Evolutionary conservation across 2,329 filamentous ascomycete species (phyloP).

Genomic region (Ophiostoma novo-ulmi): DNA sequence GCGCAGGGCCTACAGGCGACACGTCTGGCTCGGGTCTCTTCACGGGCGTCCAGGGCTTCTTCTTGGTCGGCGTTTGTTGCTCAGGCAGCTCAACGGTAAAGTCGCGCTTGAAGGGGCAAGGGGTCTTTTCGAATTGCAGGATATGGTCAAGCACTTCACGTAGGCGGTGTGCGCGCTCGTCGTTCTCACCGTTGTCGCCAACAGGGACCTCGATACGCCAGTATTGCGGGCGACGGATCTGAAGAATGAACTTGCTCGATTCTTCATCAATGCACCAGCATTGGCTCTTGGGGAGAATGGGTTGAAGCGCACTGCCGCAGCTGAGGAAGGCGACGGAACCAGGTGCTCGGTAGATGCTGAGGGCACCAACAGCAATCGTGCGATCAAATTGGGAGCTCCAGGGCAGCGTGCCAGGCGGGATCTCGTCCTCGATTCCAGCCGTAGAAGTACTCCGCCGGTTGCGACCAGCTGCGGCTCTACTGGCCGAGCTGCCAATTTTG

Average conservation of each 20-base stretch:
- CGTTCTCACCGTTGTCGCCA: conserved; percentile 54
- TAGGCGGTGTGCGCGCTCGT: conserved; percentile 58
- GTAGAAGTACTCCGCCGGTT: conserved; percentile 21
- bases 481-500: conserved; percentile 32
- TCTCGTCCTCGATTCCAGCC: conserved; percentile 33
- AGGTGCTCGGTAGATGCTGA: conserved; percentile 80
- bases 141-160: conserved; percentile 66
- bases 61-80: conserved; percentile 59
- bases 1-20: conserved; percentile 29
- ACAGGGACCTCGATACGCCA: conserved; percentile 84
- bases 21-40: conserved; percentile 30
- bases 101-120: conserved; percentile 74
- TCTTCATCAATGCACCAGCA: conserved; percentile 88
- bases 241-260: conserved; percentile 76
- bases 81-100: conserved; percentile 73
- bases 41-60: conserved; percentile 63
- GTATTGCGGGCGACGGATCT: conserved; percentile 76
- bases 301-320: conserved; percentile 75
- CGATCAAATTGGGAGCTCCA: conserved; percentile 73
- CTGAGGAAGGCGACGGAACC: conserved; percentile 84
- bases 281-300: conserved; percentile 83
- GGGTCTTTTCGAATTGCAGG: conserved; percentile 79
- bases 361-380: conserved; percentile 70
- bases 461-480: conserved; percentile 24
- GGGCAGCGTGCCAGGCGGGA: conserved; percentile 59